Evolutionary conservation across 257 asterid species (phyloP), one percentile per base, ranked within the genome.

Genomic region (Capsicum chinense): DNA sequence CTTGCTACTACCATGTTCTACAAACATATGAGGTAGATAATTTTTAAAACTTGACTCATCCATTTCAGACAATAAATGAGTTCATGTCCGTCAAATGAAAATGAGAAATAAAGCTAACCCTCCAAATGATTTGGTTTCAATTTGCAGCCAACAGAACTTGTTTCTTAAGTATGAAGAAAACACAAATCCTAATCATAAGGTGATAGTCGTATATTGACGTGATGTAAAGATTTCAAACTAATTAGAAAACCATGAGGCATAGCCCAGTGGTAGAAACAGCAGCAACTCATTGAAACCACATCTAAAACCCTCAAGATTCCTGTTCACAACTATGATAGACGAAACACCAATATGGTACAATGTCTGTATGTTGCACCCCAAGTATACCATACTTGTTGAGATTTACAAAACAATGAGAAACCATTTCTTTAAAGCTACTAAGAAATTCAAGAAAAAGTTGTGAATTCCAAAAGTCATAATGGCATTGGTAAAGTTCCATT

Each of bases 321-420:
- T 76, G 15, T 54, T 76, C 5, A 76, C 4, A 26, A 50, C 16
- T 47, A 71, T n/a, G 58, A 71, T 44, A 70, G 56, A 42, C 42
- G 35, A 56, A 70, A 70, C 79, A 70, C 79, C 79, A 70, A 21
- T 74, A 50, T 21, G 81, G 12, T 74, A 7, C 26, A 76, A 26
- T 52, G 48, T 78, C 14, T 54, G 47, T 48, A 76, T 4, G 35
- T 21, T 26, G 64, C 26, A 26, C 47, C 81, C 26, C 56, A 35
- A 78, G 15, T 26, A 76, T 14, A 78, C 26, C 44, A 54, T 76
- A 26, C 81, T 26, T 26, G 26, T 5, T 76, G 50, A 76, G 37
- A 26, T 54, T 54, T 78, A 8, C 7, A 33, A 54, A 78, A 78
- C 64, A 21, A 7, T 1, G 15, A 78, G 47, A 52, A 78, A 78